Percentiles rank a stretch among this genome's conserved stretches.
Conservation (phyloP, 106 monocot species). For the Platanthera guangdongensis region DNA sequence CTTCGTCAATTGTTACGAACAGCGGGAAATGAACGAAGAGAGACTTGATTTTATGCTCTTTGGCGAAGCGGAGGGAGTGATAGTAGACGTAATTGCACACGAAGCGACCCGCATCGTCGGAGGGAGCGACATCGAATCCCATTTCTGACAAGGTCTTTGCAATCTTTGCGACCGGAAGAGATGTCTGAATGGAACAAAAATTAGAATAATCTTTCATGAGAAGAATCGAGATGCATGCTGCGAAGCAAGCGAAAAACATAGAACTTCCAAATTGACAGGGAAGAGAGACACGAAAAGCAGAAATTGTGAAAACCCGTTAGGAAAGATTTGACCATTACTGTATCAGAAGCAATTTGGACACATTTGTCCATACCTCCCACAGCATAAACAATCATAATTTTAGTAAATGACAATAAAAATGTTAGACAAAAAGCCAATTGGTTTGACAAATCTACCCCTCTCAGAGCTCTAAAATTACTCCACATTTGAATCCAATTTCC, state of each 20-base stretch:
- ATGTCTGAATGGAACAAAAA: constrained; percentile 29
- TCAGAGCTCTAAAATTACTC: too few relatives aligned
- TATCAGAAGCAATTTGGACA: too few relatives aligned
- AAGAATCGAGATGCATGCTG: background rate
- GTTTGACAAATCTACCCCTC: too few relatives aligned
- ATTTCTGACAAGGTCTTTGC: constrained; percentile 28
- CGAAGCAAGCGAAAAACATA: background rate
- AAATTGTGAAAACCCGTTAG: too few relatives aligned
- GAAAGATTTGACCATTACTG: too few relatives aligned
- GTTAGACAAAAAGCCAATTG: too few relatives aligned
- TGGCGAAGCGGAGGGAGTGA: constrained; percentile 72
- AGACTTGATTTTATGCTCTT: constrained; percentile 53
- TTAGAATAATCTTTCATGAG: background rate
- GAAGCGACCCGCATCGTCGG: constrained; percentile 71
- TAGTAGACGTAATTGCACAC: constrained; percentile 90
- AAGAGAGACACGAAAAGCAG: too few relatives aligned
- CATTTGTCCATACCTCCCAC: too few relatives aligned
- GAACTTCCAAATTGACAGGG: too few relatives aligned
- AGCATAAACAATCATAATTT: too few relatives aligned
- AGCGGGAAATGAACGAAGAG: constrained; percentile 85
- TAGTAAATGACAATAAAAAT: too few relatives aligned
- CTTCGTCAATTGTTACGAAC: constrained; percentile 56
- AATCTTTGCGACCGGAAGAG: constrained; percentile 48
- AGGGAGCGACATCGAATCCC: constrained; percentile 54
- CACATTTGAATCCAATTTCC: too few relatives aligned